Evolutionary conservation across 2,329 filamentous ascomycete species (phyloP), one percentile per base, ranked within the genome.

Genomic region (Orbilia ellipsospora): DNA sequence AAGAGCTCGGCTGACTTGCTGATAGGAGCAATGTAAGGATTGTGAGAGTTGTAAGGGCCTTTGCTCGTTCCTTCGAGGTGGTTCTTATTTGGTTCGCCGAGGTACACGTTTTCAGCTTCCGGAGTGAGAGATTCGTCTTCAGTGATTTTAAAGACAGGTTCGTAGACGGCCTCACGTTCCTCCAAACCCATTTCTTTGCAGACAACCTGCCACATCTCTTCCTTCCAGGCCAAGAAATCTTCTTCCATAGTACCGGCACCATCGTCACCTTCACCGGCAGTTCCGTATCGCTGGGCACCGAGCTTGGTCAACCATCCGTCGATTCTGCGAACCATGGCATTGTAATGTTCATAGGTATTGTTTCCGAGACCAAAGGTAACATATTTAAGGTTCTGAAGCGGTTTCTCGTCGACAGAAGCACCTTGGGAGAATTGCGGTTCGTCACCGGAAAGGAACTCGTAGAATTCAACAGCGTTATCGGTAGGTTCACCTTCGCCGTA

Each of bases 331-430:
- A 99, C 94, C 93, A 99, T 97, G 62, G 91, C 91, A 85, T 99
- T 99, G 87, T 97, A 99, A 86, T 99, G 95, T 82, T 99, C 95
- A 82, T 99, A 99, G 28, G 95, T 98, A 86, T 98, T 99, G 87
- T 99, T 99, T 79, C 95, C 95, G 45, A 99, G 89, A 81, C 95
- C 95, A 80, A 99, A 99, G 69, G 93, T 88, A 81, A 99, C 93
- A 81, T 94, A 99, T 83, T 94, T 94, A 81, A 99, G 88, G 80
- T 92, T 94, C 61, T 85, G 86, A 65, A 99, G 88, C 59, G 94
- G 88, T 77, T 90, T 87, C 20, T 94, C 91, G 12, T 88, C 87
- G 15, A 83, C 82, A 52, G 83, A 81, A 65, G 82, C 85, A 80
- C 89, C 88, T 81, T 93, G 88, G 79, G 91, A 92, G 84, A 98